A percentile compares a stretch with the other conserved stretches of the same genome.
phyloP scores from a whole-genome alignment of 768 basidiomycete species.

The Russula earlei region DNA sequence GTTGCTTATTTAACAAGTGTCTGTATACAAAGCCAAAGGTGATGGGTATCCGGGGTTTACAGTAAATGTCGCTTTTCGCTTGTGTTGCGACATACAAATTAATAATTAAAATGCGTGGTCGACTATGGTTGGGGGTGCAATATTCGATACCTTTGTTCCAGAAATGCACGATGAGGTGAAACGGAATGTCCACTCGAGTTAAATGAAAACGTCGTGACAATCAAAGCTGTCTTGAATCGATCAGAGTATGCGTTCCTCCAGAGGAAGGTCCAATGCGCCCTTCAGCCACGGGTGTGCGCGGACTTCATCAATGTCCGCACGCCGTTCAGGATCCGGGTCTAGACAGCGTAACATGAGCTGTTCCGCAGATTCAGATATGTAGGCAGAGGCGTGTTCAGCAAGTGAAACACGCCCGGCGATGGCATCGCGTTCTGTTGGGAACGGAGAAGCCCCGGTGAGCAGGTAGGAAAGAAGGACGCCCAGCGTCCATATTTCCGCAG shows the following conservation, averaged over 20 bases:
- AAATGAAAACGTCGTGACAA: constrained; percentile 5
- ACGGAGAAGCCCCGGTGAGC: constrained; percentile 87
- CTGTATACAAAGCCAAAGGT: constrained; percentile 15
- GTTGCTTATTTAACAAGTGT: constrained; percentile 6
- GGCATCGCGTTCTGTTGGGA: constrained; percentile 80
- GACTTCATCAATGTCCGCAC: constrained; percentile 77
- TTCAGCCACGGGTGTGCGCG: constrained; percentile 76
- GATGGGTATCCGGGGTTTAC: constrained; percentile 16
- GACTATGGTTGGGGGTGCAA: not conserved
- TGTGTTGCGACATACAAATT: constrained; percentile 12
- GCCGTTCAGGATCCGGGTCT: constrained; percentile 68
- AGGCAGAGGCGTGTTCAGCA: constrained; percentile 14
- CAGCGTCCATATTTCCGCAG: constrained; percentile 94
- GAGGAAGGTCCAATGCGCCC: constrained; percentile 24
- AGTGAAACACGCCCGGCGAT: constrained; percentile 54
- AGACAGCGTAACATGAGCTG: constrained; percentile 69
- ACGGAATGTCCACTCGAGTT: not conserved
- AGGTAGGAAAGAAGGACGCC: constrained; percentile 93
- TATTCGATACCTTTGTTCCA: constrained; percentile 5
- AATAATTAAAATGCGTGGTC: constrained; percentile 16
- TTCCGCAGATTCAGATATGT: constrained; percentile 33
- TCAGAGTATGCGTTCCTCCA: constrained; percentile 14
- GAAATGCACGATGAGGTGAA: constrained; percentile 11
- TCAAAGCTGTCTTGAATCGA: not conserved
- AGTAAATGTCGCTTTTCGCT: constrained; percentile 5